A percentile compares a stretch with the other conserved stretches of the same genome.
Evolutionary conservation across 2,329 filamentous ascomycete genomes (phyloP).

Genomic region (Colletotrichum shisoi): DNA sequence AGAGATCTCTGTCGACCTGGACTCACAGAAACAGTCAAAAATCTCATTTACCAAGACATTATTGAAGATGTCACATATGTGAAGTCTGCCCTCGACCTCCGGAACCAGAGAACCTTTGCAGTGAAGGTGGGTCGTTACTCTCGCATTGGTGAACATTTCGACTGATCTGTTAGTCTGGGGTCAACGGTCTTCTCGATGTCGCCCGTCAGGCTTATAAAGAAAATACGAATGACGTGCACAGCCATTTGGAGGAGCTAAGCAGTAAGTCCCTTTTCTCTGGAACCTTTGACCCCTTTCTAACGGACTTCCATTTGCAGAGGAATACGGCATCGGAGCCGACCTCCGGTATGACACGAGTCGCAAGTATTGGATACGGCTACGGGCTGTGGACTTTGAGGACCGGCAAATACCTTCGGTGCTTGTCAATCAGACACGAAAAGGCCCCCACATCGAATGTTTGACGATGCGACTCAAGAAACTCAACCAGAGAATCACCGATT

Average conservation of each 20-base stretch:
- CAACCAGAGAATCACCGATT: constrained; percentile 78
- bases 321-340: constrained; percentile 67
- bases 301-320: constrained; percentile 50
- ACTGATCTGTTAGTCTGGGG: constrained; percentile 65
- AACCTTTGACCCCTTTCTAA: too few relatives aligned
- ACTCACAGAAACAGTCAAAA: constrained; percentile 66
- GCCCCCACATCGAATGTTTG: constrained; percentile 83
- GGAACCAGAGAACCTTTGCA: constrained; percentile 90
- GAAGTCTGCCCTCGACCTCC: constrained; percentile 79
- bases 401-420: constrained; percentile 70
- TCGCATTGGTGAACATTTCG: neutral
- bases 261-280: constrained; percentile 53
- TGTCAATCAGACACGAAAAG: constrained; percentile 78
- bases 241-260: constrained; percentile 72
- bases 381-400: constrained; percentile 68
- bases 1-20: constrained; percentile 72
- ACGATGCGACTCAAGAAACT: constrained; percentile 84
- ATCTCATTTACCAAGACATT: constrained; percentile 73
- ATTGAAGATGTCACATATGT: constrained; percentile 84
- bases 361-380: constrained; percentile 79
- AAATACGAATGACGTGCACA: constrained; percentile 77
- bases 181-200: constrained; percentile 87
- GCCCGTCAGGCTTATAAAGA: constrained; percentile 91
- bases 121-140: constrained; percentile 67
- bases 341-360: constrained; percentile 80